These are phyloP conservation scores for Dissophora globulifera DNA, from an alignment of 192 early-diverging fungal genomes.

Conservation along the genomic window DNA sequence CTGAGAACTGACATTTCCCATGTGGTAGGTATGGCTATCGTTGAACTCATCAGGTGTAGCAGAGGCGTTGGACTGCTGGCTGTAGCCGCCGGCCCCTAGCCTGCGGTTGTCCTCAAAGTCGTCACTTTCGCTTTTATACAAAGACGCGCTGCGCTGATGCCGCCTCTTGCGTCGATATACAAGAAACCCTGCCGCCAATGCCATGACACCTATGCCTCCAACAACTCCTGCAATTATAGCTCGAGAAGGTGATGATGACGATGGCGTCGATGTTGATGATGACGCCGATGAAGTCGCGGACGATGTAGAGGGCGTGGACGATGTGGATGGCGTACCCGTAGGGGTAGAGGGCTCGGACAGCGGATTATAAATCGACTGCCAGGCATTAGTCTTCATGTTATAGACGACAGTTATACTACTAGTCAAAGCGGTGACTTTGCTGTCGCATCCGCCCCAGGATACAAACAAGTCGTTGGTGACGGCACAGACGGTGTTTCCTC, in stretches of 20 bases:
- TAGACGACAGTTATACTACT: constrained; percentile 11
- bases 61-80: too few species aligned
- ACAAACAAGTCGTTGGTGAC: constrained; percentile 24
- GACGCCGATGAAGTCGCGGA: too few species aligned
- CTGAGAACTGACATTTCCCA: too few species aligned
- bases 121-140: neutral
- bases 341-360: neutral
- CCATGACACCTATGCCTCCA: constrained; percentile 1
- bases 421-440: neutral
- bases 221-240: constrained; percentile 4
- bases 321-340: too few species aligned
- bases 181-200: neutral
- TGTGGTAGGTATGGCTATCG: too few species aligned
- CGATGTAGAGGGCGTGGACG: neutral
- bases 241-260: neutral
- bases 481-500: constrained; percentile 2
- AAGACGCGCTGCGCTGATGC: neutral
- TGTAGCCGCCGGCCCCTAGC: neutral
- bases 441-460: constrained; percentile 1
- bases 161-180: neutral
- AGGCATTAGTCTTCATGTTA: constrained; percentile 20
- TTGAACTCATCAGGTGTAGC: too few species aligned
- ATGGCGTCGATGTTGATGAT: neutral
- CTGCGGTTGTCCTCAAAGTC: neutral
- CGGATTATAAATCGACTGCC: constrained; percentile 1